Base-by-base conservation (phyloP, 2,329 filamentous ascomycete genomes). In the Dothiorella sarmentorum region DNA sequence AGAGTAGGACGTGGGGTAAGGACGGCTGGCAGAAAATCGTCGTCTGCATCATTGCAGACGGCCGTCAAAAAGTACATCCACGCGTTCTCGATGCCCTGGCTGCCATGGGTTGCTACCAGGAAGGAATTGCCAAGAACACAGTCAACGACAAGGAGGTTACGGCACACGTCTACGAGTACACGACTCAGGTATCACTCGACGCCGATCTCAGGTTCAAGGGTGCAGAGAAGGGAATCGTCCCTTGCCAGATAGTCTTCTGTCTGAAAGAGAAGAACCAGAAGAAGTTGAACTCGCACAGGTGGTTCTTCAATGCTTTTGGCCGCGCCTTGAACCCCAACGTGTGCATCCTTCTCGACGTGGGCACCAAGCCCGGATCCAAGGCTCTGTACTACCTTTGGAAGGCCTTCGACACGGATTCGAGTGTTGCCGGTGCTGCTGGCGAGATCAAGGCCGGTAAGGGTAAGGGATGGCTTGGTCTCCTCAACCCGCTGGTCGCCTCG, bases 321-420 rank as follows among this genome's bases (percentile, higher is more conserved):
- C 86, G 88, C 63, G 89, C 93, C 0, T 80, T 99, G 22, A 96
- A 93, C 65, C 94, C 94, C 0, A 99, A 99, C 64, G 89, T 99
- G 31, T 99, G 94, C 74, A 96, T 99, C 71, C 77, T 99, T 62
- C 86, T 99, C 13, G 94, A 99, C 72, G 95, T 99, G 10, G 95
- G 95, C 58, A 99, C 94, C 0, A 90, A 91, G 60, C 94, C 94
- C 0, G 90, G 91, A 0, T 81, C 85, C 42, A 97, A 88, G 59
- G 93, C 93, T 2, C 81, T 99, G n/a, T 99, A 99, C 68, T 91
- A 99, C 73, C 79, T 99, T 3, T 99, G 94, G 94, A 99, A 99
- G 74, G 93, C 94, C 0, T 99, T 99, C 67, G 94, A 99, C 71
- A 94, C 89, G 18, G 93, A 99, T 75, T 97, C 94, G 5, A 97